A percentile compares a stretch with the other conserved stretches of the same genome.
Conservation (phyloP, 768 basidiomycete genomes). For the Lentinus brumalis region DNA sequence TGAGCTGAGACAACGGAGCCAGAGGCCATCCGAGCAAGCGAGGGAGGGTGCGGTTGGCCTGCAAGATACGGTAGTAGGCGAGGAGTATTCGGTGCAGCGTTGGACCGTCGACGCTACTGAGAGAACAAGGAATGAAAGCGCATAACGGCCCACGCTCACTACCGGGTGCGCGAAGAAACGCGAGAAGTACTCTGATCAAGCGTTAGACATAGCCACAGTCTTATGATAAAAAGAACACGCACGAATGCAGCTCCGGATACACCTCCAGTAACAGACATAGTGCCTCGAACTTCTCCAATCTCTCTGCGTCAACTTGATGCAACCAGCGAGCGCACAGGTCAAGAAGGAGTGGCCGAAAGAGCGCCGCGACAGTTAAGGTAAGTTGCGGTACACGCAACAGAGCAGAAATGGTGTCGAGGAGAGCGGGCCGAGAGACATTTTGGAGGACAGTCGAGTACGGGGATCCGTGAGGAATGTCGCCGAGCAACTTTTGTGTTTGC, state of each 20-base stretch:
- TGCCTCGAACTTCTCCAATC: slow-evolving; percentile 56
- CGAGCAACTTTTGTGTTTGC: slow-evolving; percentile 52
- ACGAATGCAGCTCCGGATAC: slow-evolving; percentile 76
- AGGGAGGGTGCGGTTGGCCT: slow-evolving; percentile 72
- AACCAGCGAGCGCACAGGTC: slow-evolving; percentile 87
- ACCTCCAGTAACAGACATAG: slow-evolving; percentile 66
- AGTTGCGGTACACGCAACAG: slow-evolving; percentile 63
- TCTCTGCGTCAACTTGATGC: slow-evolving; percentile 43
- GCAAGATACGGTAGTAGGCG: slow-evolving; percentile 79
- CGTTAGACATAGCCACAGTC: slow-evolving; percentile 14
- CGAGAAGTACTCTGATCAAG: slow-evolving; percentile 54
- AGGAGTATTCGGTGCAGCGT: slow-evolving; percentile 73
- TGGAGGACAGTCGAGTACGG: slow-evolving; percentile 29
- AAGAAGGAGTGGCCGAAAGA: slow-evolving; percentile 76
- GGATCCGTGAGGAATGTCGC: too few species aligned
- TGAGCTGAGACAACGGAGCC: slow-evolving; percentile 43
- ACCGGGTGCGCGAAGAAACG: slow-evolving; percentile 45
- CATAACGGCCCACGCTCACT: slow-evolving; percentile 57
- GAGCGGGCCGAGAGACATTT: slow-evolving; percentile 39
- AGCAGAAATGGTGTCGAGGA: slow-evolving; percentile 58
- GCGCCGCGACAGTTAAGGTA: slow-evolving; percentile 59
- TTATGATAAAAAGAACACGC: slow-evolving; percentile 32
- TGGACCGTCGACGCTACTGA: slow-evolving; percentile 36
- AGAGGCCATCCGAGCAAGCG: slow-evolving; percentile 60
- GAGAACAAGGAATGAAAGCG: slow-evolving; percentile 31